Conservation (phyloP, 495 filamentous ascomycete species). For the Aspergillus homomorphus region DNA sequence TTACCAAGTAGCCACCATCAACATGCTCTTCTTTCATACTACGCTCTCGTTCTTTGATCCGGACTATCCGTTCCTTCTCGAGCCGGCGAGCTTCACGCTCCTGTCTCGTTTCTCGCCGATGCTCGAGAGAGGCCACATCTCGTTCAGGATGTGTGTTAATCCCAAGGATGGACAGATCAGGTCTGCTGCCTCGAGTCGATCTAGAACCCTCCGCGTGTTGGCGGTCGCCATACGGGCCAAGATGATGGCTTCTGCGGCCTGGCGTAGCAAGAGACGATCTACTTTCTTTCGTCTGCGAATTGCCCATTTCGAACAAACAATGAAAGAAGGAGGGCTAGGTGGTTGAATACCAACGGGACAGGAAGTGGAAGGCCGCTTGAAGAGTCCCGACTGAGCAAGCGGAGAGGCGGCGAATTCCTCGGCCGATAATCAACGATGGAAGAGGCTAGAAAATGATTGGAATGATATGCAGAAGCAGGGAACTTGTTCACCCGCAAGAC, state of each 20-base stretch:
- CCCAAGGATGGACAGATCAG: conserved; percentile 56
- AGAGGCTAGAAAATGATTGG: conserved; percentile 6
- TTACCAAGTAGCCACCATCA: conserved; percentile 93
- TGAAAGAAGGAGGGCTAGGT: background rate
- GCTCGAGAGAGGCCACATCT: conserved; percentile 44
- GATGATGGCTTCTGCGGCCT: conserved; percentile 32
- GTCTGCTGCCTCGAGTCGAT: conserved; percentile 49
- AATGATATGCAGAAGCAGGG: conserved; percentile 1
- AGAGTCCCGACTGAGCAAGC: conserved; percentile 21
- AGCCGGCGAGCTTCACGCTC: conserved; percentile 82
- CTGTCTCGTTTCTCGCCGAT: conserved; percentile 80
- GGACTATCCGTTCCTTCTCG: conserved; percentile 72
- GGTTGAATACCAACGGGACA: conserved; percentile 7
- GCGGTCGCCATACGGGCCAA: conserved; percentile 35
- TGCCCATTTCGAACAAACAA: conserved; percentile 47
- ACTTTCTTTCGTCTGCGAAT: conserved; percentile 59
- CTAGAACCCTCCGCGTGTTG: conserved; percentile 41
- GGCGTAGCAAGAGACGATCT: conserved; percentile 36
- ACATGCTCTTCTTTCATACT: conserved; percentile 92
- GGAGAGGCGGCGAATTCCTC: conserved; percentile 15
- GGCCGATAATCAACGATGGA: conserved; percentile 11
- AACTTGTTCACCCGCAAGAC: background rate
- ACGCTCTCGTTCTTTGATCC: conserved; percentile 80
- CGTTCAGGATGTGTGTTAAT: conserved; percentile 43
- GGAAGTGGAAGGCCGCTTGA: conserved; percentile 10